Evolutionary conservation across 352 stramenopile genomes (phyloP).

Genomic region (Elongisporangium undulatum): DNA sequence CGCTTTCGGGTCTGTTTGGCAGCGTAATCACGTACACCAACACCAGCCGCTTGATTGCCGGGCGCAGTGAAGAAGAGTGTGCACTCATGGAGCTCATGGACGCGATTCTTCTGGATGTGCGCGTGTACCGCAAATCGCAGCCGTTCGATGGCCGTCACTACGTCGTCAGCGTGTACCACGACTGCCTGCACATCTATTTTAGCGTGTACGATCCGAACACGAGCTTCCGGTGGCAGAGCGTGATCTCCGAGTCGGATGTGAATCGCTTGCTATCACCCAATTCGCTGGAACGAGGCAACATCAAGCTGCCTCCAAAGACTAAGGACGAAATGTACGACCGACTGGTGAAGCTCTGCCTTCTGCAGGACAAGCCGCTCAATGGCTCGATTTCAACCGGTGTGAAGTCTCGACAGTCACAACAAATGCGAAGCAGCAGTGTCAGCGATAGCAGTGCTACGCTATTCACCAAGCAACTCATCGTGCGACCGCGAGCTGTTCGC

Average conservation of each 20-base stretch:
- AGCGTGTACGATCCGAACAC: slow-evolving; percentile 57
- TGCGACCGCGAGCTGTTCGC: slow-evolving; percentile 41
- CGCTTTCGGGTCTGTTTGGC: slow-evolving; percentile 58
- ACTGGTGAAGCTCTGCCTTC: slow-evolving; percentile 47
- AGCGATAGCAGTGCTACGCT: neutral
- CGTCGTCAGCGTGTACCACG: slow-evolving; percentile 65
- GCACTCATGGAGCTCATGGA: slow-evolving; percentile 52
- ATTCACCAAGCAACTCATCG: slow-evolving; percentile 21
- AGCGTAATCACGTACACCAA: slow-evolving; percentile 55
- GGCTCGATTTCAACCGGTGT: neutral
- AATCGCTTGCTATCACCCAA: slow-evolving; percentile 61
- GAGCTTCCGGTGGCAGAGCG: slow-evolving; percentile 44
- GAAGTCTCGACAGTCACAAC: slow-evolving; percentile 10
- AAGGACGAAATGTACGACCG: slow-evolving; percentile 58
- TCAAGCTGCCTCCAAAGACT: slow-evolving; percentile 39
- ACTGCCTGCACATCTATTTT: slow-evolving; percentile 65
- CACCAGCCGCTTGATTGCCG: slow-evolving; percentile 8
- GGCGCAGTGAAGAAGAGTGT: slow-evolving; percentile 14
- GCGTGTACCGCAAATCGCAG: slow-evolving; percentile 54
- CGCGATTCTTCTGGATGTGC: slow-evolving; percentile 52
- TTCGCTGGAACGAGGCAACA: slow-evolving; percentile 34
- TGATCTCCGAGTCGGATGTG: slow-evolving; percentile 50
- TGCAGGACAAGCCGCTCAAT: slow-evolving; percentile 17
- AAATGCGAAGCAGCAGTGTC: neutral
- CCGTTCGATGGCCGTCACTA: slow-evolving; percentile 37